phyloP scores from a whole-genome alignment of 306 rosid genomes.

The Albizia julibrissin region DNA sequence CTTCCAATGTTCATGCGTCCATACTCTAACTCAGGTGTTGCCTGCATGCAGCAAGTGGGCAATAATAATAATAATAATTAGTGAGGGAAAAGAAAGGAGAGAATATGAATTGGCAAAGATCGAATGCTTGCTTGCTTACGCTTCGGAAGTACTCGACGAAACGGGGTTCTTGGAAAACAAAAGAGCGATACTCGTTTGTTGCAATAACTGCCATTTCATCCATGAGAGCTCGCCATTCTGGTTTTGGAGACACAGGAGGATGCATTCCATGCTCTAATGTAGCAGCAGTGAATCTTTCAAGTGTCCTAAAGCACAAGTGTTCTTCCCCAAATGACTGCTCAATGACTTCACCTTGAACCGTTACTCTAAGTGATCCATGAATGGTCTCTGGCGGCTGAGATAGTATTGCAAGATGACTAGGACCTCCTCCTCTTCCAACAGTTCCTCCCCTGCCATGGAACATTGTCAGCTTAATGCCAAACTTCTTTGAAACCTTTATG shows the following conservation, averaged over 20 bases:
- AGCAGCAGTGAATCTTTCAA: background rate
- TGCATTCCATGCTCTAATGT: conserved; percentile 1
- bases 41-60: background rate
- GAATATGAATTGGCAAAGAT: background rate
- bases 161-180: background rate
- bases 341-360: background rate
- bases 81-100: background rate
- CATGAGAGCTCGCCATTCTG: background rate
- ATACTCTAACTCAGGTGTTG: conserved; percentile 2
- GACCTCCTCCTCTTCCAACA: conserved; percentile 5
- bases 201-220: background rate
- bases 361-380: background rate
- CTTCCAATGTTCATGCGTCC: conserved; percentile 1
- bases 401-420: background rate
- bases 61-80: background rate
- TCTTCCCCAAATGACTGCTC: conserved; percentile 1
- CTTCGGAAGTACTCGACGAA: background rate
- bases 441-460: conserved; percentile 1
- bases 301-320: background rate
- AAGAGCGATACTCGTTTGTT: background rate
- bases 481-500: conserved; percentile 4
- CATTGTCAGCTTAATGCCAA: background rate
- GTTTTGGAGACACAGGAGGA: background rate
- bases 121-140: background rate
- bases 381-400: background rate